Evolutionary conservation across 2,329 filamentous ascomycete genomes (phyloP).

Genomic region (Leptodontidium sp.): DNA sequence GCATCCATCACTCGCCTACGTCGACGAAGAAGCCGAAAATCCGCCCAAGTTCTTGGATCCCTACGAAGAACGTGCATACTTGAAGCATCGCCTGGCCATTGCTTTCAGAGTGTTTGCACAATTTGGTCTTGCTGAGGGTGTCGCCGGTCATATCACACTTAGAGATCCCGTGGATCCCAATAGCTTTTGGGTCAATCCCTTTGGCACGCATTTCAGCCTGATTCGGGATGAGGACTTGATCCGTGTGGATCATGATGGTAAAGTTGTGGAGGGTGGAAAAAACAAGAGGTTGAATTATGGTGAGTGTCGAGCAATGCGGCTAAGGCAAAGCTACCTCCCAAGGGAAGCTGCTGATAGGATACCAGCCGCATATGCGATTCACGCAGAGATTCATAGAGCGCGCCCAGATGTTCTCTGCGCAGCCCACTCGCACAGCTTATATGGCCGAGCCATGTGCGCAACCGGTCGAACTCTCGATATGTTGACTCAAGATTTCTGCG

Average conservation of each 20-base stretch:
- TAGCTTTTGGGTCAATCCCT: slow-evolving; percentile 38
- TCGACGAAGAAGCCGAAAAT: too few species aligned
- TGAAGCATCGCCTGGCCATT: slow-evolving; percentile 52
- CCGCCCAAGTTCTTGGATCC: neutral
- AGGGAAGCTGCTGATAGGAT: too few species aligned
- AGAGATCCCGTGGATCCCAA: slow-evolving; percentile 34
- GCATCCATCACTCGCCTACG: too few species aligned
- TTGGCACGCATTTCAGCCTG: slow-evolving; percentile 46
- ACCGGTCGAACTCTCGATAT: too few species aligned
- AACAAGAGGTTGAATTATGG: too few species aligned
- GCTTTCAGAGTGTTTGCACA: slow-evolving; percentile 55
- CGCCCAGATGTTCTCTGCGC: too few species aligned
- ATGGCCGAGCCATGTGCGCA: too few species aligned
- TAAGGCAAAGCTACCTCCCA: too few species aligned
- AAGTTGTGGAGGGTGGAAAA: slow-evolving; percentile 68
- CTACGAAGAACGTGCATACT: slow-evolving; percentile 41
- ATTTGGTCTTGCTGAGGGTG: slow-evolving; percentile 52
- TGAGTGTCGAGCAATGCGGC: too few species aligned
- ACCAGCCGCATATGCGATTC: too few species aligned
- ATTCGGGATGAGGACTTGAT: slow-evolving; percentile 66
- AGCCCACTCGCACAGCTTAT: too few species aligned
- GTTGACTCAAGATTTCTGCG: slow-evolving; percentile 55
- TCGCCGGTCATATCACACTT: slow-evolving; percentile 52
- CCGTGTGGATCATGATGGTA: slow-evolving; percentile 65
- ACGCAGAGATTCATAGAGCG: too few species aligned